phyloP scores from a whole-genome alignment of 2,329 filamentous ascomycete genomes.

The Colletotrichum nymphaeae region DNA sequence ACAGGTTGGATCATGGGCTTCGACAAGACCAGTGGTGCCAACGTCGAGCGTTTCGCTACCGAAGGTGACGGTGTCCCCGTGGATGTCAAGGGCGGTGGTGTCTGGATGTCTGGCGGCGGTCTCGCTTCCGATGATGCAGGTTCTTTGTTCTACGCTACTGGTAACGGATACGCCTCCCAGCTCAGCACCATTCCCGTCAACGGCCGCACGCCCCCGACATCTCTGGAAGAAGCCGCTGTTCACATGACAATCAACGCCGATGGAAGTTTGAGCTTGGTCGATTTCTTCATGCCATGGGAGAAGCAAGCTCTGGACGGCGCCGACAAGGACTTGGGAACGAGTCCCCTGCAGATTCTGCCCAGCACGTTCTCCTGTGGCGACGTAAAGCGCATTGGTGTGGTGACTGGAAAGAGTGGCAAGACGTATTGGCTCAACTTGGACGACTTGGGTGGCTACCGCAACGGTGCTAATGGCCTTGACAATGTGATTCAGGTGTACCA shows the following conservation, averaged over 20 bases:
- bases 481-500: constrained; percentile 57
- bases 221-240: constrained; percentile 58
- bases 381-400: constrained; percentile 58
- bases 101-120: constrained; percentile 56
- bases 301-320: constrained; percentile 61
- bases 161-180: constrained; percentile 55
- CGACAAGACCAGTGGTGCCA: constrained; percentile 52
- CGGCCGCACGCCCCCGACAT: constrained; percentile 51
- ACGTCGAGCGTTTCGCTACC: constrained; percentile 54
- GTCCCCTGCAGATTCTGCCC: constrained; percentile 56
- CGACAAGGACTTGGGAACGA: constrained; percentile 62
- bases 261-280: constrained; percentile 56
- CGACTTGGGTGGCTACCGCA: constrained; percentile 53
- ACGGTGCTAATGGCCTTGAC: constrained; percentile 49
- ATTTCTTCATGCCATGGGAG: constrained; percentile 67
- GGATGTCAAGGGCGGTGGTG: constrained; percentile 53
- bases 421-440: constrained; percentile 57
- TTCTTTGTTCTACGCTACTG: constrained; percentile 52
- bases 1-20: constrained; percentile 64
- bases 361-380: constrained; percentile 56
- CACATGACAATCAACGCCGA: constrained; percentile 54
- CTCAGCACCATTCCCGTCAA: constrained; percentile 50
- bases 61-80: constrained; percentile 52
- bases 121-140: constrained; percentile 52
- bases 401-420: constrained; percentile 63